Base-by-base conservation (phyloP, 2,329 filamentous ascomycete genomes). In the Trichoderma arundinaceum region DNA sequence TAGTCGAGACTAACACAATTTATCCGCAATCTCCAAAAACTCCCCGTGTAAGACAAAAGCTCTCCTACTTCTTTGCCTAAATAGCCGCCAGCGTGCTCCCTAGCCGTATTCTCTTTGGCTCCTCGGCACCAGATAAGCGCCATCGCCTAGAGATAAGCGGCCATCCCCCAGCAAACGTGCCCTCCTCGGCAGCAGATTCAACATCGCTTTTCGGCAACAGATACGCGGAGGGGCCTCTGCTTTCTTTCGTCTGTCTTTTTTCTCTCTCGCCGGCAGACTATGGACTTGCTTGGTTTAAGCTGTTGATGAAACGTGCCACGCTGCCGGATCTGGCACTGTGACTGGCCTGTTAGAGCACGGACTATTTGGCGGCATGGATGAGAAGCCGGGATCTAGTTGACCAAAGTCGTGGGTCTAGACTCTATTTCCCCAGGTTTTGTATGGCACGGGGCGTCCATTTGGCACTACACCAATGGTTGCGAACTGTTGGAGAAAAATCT, bases 71-170 rank as follows among this genome's bases (percentile, higher is more conserved):
- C 35, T 8, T 54, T 54, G 52, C 52, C 52, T 54, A 54, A 54
- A 54, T 41, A 41, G 12, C 52, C 17, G n/a, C 32, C 32, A 10
- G 22, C 54, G 39, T 46, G 54, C 39, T 58, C 28, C 41, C n/a
- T 17, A 46, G 9, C 6, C 28, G 39, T 19, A 33, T 58, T 19
- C n/a, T 46, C 54, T 46, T 33, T 46, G 54, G 54, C 54, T 32
- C 22, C 22, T 58, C 54, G 54, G 54, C 54, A 33, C 38, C 39
- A 58, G 54, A 58, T 58, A 58, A 43, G 54, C 9, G 4, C 39
- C 39, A 28, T 58, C 54, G 54, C 22, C 22, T 58, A 15, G 8
- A 43, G 54, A 58, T 58, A 46, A 44, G 54, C 54, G 12, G 39
- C 19, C 51, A 39, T 33, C 32, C 49, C 9, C 33, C 32, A 12